Percentiles rank a stretch among this genome's conserved stretches.
Evolutionary conservation across 805 yeast species (phyloP).

Genomic region (Pichia deserticola): DNA sequence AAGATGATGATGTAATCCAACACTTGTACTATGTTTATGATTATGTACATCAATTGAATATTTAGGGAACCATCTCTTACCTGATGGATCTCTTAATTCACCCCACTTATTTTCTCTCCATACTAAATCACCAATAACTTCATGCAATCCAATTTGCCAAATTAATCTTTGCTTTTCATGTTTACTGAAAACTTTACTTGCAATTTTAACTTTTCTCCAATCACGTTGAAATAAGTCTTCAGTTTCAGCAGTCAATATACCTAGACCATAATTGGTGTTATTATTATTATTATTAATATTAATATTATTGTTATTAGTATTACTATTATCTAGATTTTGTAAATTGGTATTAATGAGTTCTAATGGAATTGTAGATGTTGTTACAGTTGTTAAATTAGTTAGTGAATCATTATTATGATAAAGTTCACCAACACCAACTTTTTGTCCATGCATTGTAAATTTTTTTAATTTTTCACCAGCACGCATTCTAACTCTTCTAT

Average conservation of each 20-base stretch:
- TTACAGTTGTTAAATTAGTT: background rate
- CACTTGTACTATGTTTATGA: background rate
- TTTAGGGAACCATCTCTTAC: slow-evolving; percentile 41
- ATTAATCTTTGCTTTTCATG: slow-evolving; percentile 37
- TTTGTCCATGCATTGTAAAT: slow-evolving; percentile 3
- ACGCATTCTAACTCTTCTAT: slow-evolving; percentile 51
- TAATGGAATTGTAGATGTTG: background rate
- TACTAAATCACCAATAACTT: slow-evolving; percentile 44
- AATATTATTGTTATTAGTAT: background rate
- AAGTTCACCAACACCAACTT: slow-evolving; percentile 26
- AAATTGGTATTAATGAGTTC: background rate
- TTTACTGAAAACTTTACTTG: slow-evolving; percentile 55
- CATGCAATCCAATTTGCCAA: slow-evolving; percentile 63
- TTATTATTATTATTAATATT: no score
- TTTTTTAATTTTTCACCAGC: slow-evolving; percentile 41
- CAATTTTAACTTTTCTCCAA: slow-evolving; percentile 38
- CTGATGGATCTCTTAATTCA: slow-evolving; percentile 38
- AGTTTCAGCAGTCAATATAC: background rate
- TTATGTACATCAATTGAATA: background rate
- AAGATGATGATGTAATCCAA: background rate
- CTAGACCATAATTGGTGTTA: no score
- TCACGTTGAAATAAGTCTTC: background rate
- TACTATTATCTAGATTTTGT: background rate
- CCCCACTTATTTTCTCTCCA: slow-evolving; percentile 56
- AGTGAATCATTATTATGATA: background rate